Percentiles rank a stretch among this genome's conserved stretches.
These are phyloP conservation scores for Bathelium albidoporum DNA, from an alignment of 495 filamentous ascomycete genomes.

Conservation along the genomic window DNA sequence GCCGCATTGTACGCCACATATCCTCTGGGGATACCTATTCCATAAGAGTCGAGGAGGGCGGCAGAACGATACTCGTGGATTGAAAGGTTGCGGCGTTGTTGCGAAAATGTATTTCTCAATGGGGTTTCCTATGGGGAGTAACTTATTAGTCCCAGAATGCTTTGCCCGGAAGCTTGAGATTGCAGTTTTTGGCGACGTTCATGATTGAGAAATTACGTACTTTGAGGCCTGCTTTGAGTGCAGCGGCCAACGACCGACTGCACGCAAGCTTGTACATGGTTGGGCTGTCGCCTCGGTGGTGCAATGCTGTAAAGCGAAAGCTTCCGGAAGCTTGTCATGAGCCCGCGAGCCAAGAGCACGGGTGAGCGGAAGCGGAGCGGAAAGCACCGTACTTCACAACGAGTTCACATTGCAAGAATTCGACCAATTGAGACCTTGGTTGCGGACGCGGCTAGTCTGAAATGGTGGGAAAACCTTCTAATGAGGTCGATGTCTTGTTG, in stretches of 20 bases:
- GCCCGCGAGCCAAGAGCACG: not conserved
- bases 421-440: not conserved
- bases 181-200: slow-evolving; percentile 40
- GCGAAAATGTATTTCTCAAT: slow-evolving; percentile 40
- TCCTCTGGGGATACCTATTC: slow-evolving; percentile 82
- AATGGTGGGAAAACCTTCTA: not conserved
- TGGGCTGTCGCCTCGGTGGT: not conserved
- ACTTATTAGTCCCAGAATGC: slow-evolving; percentile 20
- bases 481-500: slow-evolving; percentile 35
- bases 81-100: slow-evolving; percentile 79
- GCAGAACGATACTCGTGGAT: slow-evolving; percentile 97
- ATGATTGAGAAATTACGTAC: not conserved
- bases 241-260: slow-evolving; percentile 55
- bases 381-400: not conserved
- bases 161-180: slow-evolving; percentile 13
- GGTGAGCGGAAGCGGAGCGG: not conserved
- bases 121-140: slow-evolving; percentile 36
- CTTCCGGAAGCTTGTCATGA: not conserved
- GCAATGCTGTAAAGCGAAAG: not conserved
- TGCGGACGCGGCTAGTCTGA: not conserved
- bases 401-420: not conserved
- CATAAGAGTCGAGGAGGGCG: slow-evolving; percentile 76
- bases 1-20: slow-evolving; percentile 68
- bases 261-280: slow-evolving; percentile 66
- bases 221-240: slow-evolving; percentile 43